Evolutionary conservation across 495 filamentous ascomycete species (phyloP), one percentile per base, ranked within the genome.

Genomic region (Chaetomium fimeti): DNA sequence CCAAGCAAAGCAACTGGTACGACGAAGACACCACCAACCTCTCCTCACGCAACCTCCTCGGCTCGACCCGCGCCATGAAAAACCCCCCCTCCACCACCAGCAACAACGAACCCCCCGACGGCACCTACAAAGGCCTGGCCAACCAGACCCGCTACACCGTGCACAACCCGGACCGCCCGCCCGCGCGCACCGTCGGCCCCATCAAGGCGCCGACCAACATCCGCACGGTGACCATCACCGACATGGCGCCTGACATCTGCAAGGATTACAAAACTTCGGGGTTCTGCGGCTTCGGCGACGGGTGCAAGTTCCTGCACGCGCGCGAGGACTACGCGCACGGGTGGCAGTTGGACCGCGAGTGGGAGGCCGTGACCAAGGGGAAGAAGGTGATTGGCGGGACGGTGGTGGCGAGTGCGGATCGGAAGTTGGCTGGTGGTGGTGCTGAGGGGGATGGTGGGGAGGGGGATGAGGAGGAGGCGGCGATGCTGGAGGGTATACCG

Each of bases 341-440:
- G 2, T 98, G 95, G 95, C 91, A 98, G 71, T 78, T 98, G 13
- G 94, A 98, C 74, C 81, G 83, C 15, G 95, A 98, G 24, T 98
- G 94, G 94, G 94, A 98, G 72, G 87, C 84, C 36, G 85, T 84
- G 3, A 91, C 86, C 7, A 91, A 92, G 67, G 88, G 89, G 25
- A 91, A 91, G 73, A 86, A 85, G 64, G 85, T 87, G 45, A 62
- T 86, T 2, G 78, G 71, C 11, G 90, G 87, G 16, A 86, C 82
- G 43, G 82, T 85, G 16, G 78, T 91, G 2, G 86, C 88, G 1
- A 86, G 84, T 61, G 86, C 84, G 2, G 82, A 83, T 48, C 66
- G 79, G 7, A 78, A 78, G 24, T 67, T 69, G 2, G 78, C 67
- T 11, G 63, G 63, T 54, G n/a, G n/a, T n/a, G n/a, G n/a, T n/a